phyloP scores from a whole-genome alignment of 108 stramenopile species.

The Mediolabrus comicus region DNA sequence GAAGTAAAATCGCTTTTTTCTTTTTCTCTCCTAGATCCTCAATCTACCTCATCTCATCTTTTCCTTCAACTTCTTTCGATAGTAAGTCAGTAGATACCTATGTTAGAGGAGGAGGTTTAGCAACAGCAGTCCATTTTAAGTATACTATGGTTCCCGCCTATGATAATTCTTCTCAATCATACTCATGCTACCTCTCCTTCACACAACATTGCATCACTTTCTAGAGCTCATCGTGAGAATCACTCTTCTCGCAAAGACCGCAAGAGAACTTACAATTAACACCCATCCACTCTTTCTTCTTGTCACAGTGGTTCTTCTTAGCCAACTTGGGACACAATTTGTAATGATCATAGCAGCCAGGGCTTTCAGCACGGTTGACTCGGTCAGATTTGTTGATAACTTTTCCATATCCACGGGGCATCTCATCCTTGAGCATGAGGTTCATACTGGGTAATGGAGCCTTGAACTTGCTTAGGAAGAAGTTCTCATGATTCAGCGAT shows the following conservation, averaged over 20 bases:
- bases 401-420: conserved; percentile 59
- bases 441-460: conserved; percentile 17
- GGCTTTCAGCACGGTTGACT: conserved; percentile 36
- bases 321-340: conserved; percentile 25
- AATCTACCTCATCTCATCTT: too few relatives aligned
- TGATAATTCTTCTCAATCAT: too few relatives aligned
- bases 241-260: conserved; percentile 20
- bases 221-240: neutral
- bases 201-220: neutral
- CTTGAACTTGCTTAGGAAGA: conserved; percentile 29
- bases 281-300: conserved; percentile 29
- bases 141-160: too few relatives aligned
- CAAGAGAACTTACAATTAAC: conserved; percentile 39
- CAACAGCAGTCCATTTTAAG: too few relatives aligned
- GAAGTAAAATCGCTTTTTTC: too few relatives aligned
- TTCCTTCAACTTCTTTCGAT: too few relatives aligned
- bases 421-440: conserved; percentile 52
- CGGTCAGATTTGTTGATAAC: conserved; percentile 48
- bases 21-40: too few relatives aligned
- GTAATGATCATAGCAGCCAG: conserved; percentile 42
- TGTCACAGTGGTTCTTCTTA: conserved; percentile 18
- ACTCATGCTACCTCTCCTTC: neutral
- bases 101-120: too few relatives aligned
- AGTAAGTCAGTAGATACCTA: too few relatives aligned
- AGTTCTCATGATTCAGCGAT: conserved; percentile 8